A percentile compares a stretch with the other conserved stretches of the same genome.
phyloP scores from a whole-genome alignment of 257 asterid genomes.

The Gynochthodes officinalis region DNA sequence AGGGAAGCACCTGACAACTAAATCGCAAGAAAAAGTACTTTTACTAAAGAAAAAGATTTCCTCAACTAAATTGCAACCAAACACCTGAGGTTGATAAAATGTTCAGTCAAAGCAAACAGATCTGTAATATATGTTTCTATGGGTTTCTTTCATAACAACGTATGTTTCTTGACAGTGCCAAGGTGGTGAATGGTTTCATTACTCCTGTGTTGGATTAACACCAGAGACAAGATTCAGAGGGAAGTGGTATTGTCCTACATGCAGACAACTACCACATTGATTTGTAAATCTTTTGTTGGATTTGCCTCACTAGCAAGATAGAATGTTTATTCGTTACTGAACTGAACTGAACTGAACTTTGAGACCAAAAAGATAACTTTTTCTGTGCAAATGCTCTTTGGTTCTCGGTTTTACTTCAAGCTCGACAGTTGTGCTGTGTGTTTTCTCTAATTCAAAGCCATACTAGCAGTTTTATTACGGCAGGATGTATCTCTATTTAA shows the following conservation, averaged over 20 bases:
- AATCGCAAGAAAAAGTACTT: neutral
- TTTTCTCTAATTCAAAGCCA: neutral
- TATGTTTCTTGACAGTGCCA: slow-evolving; percentile 56
- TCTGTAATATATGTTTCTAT: neutral
- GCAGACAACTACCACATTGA: slow-evolving; percentile 46
- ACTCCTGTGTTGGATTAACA: slow-evolving; percentile 60
- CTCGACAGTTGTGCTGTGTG: neutral
- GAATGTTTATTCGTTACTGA: neutral
- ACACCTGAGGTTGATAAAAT: neutral
- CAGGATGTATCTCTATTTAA: neutral
- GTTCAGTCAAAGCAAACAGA: neutral
- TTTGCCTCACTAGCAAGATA: too few species aligned
- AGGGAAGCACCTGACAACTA: too few species aligned
- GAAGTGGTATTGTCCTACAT: slow-evolving; percentile 97
- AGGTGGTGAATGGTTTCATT: slow-evolving; percentile 99
- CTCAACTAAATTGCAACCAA: neutral
- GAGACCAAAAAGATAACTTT: neutral
- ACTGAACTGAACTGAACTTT: neutral
- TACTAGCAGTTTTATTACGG: neutral
- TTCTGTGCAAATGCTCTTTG: neutral
- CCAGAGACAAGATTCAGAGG: slow-evolving; percentile 75
- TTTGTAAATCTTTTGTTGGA: neutral
- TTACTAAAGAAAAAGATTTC: too few species aligned
- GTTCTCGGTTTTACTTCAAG: neutral
- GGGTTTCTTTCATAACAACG: slow-evolving; percentile 13